Base-by-base conservation (phyloP, 164 flowering plant genomes). In the Houttuynia cordata region DNA sequence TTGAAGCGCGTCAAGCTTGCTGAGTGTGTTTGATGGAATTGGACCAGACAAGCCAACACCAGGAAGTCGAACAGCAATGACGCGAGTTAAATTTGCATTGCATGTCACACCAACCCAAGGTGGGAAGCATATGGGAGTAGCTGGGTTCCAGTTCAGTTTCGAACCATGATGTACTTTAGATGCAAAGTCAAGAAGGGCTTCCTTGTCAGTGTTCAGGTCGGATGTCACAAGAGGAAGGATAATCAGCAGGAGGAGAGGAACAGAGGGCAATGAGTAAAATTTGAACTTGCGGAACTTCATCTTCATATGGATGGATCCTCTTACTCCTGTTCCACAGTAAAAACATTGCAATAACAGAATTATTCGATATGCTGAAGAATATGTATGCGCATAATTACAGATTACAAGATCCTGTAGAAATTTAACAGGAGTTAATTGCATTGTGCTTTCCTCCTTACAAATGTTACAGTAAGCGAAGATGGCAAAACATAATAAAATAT, bases 171-270 rank as follows among this genome's bases (percentile, higher is more conserved):
- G 85, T 18, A 81, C 71, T 15, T 71, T 56, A 53, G 74, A 63
- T 56, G 82, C 68, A 66, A 85, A 85, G 60, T 71, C 61, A 24
- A 85, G 82, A 49, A 85, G 86, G 19, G 91, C 91, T 66, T 78
- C 64, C 49, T 56, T 68, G 64, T 85, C 91, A 13, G 84, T 74
- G 10, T 68, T 68, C 24, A 85, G 73, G 62, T 83, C 86, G 24
- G 81, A 80, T 50, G 54, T n/a, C 34, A 49, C 67, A 12, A 45
- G 17, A 12, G 49, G 7, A 45, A 45, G 49, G 49, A 45, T 10
- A 45, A 45, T 1, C 8, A 45, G 49, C 2, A 45, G 49, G 49
- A 45, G 49, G 58, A 68, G 41, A 34, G 50, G 52, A 49, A 19
- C 17, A 3, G 13, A 12, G 14, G 49, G 49, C 49, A 45, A 14